Conservation (phyloP, 2,329 filamentous ascomycete genomes). For the Beauveria scarabaeidicola region DNA sequence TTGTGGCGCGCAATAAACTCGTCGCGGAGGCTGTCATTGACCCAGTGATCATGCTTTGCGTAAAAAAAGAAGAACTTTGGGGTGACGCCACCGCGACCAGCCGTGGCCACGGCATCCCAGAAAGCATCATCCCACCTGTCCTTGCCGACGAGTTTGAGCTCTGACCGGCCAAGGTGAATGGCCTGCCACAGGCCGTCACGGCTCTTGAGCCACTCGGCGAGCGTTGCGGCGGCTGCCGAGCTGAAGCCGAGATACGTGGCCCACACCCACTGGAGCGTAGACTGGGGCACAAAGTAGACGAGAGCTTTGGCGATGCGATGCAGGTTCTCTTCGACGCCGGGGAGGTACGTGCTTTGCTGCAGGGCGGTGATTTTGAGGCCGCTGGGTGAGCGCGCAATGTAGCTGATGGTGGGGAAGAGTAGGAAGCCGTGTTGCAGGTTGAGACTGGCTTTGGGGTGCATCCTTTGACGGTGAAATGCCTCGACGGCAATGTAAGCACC, state of each 20-base stretch:
- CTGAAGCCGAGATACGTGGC: constrained; percentile 38
- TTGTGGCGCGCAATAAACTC: constrained; percentile 41
- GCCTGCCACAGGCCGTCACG: constrained; percentile 52
- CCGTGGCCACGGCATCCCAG: constrained; percentile 36
- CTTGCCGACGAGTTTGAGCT: constrained; percentile 50
- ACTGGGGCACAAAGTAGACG: constrained; percentile 33
- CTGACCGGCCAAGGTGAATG: constrained; percentile 49
- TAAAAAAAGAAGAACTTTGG: constrained; percentile 54
- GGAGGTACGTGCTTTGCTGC: constrained; percentile 24
- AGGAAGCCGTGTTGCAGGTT: constrained; percentile 48
- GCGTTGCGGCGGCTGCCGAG: constrained; percentile 38
- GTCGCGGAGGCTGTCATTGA: constrained; percentile 47
- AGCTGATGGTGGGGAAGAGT: constrained; percentile 66
- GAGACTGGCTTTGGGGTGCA: constrained; percentile 30
- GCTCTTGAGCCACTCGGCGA: constrained; percentile 45
- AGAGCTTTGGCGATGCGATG: constrained; percentile 33
- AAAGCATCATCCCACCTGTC: constrained; percentile 52
- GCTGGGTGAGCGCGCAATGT: constrained; percentile 55
- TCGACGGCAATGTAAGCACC: constrained; percentile 66
- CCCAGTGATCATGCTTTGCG: constrained; percentile 53
- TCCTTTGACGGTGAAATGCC: constrained; percentile 49
- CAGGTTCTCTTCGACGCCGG: constrained; percentile 32
- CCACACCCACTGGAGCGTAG: constrained; percentile 35
- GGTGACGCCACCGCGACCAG: constrained; percentile 10
- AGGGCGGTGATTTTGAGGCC: constrained; percentile 37